phyloP scores from a whole-genome alignment of 164 flowering plant genomes.

The Buxus sempervirens region DNA sequence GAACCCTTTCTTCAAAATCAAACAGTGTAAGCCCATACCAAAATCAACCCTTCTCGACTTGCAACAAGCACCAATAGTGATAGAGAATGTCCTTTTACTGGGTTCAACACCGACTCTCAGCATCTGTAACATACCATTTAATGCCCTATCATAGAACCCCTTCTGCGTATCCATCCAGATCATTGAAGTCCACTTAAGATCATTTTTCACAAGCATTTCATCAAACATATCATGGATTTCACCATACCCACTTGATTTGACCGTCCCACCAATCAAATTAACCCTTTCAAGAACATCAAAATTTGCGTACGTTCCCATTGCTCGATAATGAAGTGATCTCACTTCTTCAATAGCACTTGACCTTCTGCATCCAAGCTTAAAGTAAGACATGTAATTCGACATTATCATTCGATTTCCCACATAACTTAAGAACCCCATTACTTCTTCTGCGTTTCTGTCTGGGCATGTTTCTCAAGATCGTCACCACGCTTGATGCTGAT shows the following conservation, averaged over 20 bases:
- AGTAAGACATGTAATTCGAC: neutral
- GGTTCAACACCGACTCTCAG: conserved; percentile 19
- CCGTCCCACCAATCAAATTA: neutral
- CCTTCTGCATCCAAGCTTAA: neutral
- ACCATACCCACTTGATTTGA: neutral
- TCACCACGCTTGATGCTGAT: neutral
- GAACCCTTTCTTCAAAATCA: conserved; percentile 25
- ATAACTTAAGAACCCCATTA: neutral
- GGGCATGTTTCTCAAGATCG: neutral
- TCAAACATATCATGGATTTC: neutral
- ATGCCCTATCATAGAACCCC: conserved; percentile 14
- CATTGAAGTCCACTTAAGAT: conserved; percentile 23
- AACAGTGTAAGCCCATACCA: conserved; percentile 21
- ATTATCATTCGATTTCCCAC: neutral
- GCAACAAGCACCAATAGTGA: conserved; percentile 12
- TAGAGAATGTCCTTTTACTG: conserved; percentile 21
- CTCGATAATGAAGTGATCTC: neutral
- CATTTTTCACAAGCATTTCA: conserved; percentile 17
- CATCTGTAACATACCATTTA: conserved; percentile 19
- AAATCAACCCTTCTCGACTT: conserved; percentile 5
- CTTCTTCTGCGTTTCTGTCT: neutral
- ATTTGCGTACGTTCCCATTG: neutral
- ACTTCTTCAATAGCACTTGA: neutral
- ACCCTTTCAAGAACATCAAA: neutral
- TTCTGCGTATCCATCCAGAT: conserved; percentile 13